Evolutionary conservation across 768 basidiomycete genomes (phyloP).

Genomic region (Amanita jacksonii): DNA sequence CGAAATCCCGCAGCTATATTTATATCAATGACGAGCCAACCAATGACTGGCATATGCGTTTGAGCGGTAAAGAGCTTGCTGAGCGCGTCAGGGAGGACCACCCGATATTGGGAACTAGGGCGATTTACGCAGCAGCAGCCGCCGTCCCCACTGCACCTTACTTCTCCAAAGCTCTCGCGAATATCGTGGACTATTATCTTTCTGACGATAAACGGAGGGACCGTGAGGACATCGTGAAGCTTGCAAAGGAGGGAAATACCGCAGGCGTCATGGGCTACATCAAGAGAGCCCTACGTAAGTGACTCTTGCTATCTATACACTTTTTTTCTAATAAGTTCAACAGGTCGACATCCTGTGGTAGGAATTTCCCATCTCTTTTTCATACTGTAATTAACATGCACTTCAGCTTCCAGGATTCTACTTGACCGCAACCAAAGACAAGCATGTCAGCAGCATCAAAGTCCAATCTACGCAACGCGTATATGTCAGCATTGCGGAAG

Average conservation of each 20-base stretch:
- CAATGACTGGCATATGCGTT: conserved; percentile 38
- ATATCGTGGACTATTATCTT: conserved; percentile 54
- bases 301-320: background rate
- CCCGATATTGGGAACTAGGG: conserved; percentile 24
- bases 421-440: conserved; percentile 24
- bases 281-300: conserved; percentile 37
- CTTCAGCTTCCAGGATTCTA: conserved; percentile 31
- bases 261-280: conserved; percentile 32
- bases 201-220: conserved; percentile 24
- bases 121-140: conserved; percentile 42
- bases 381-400: conserved; percentile 5
- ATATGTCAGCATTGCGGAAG: conserved; percentile 27
- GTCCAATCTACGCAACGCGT: conserved; percentile 23
- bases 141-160: conserved; percentile 44
- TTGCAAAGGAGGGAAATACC: conserved; percentile 13
- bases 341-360: conserved; percentile 27
- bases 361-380: background rate
- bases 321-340: background rate
- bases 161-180: conserved; percentile 46
- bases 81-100: background rate
- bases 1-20: conserved; percentile 26
- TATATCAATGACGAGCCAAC: conserved; percentile 34
- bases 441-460: conserved; percentile 16
- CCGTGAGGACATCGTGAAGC: conserved; percentile 29
- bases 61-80: conserved; percentile 26